Evolutionary conservation across 768 basidiomycete species (phyloP).

Genomic region (Phylloporus arenicola): DNA sequence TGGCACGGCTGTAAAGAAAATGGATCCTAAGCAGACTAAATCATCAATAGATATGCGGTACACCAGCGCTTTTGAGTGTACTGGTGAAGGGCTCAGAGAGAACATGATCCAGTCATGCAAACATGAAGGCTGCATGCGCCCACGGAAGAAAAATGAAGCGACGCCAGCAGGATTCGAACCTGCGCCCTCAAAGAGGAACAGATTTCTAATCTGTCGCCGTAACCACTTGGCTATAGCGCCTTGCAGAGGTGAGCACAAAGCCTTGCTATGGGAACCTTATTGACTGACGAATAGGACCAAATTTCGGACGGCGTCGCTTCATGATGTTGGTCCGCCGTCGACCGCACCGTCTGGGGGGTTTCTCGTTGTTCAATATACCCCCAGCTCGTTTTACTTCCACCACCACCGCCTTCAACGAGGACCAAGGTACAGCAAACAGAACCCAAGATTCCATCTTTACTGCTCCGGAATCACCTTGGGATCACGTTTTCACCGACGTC

Average conservation of each 20-base stretch:
- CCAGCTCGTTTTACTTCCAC: not conserved
- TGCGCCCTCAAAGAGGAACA: slow-evolving; percentile 35
- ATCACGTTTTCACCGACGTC: slow-evolving; percentile 48
- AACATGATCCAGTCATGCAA: too few species aligned
- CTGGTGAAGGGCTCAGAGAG: too few species aligned
- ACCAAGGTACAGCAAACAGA: not conserved
- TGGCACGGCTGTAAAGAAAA: too few species aligned
- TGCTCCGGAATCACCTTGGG: slow-evolving; percentile 40
- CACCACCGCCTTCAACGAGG: not conserved
- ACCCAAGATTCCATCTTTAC: slow-evolving; percentile 32
- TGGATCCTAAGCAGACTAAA: too few species aligned
- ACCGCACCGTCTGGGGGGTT: not conserved
- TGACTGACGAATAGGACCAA: not conserved
- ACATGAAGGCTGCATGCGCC: too few species aligned
- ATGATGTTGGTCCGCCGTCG: slow-evolving; percentile 19
- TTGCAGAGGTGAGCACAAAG: not conserved
- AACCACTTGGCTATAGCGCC: slow-evolving; percentile 80
- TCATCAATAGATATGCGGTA: too few species aligned
- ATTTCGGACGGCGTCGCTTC: not conserved
- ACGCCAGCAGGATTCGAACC: slow-evolving; percentile 44
- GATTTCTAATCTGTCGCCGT: slow-evolving; percentile 61
- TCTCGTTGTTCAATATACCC: not conserved
- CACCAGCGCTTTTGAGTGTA: too few species aligned
- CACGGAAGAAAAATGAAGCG: slow-evolving; percentile 11
- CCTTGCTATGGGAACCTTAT: not conserved